Percentiles rank a stretch among this genome's conserved stretches.
Conservation (phyloP, 2,329 filamentous ascomycete species). For the Ceratocystis harringtonii region DNA sequence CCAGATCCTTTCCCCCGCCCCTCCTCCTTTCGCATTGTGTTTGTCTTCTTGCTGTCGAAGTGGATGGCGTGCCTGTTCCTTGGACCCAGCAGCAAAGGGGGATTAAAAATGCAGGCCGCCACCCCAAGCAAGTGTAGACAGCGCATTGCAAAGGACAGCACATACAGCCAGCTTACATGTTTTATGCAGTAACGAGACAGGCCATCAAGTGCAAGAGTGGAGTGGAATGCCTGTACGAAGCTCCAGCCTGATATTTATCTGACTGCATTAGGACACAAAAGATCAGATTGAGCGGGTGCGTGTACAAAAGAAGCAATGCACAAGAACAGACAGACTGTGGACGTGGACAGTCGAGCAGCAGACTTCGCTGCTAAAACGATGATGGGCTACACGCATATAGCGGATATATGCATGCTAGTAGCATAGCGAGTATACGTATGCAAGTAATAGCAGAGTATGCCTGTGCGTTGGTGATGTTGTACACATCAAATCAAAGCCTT, state of each 20-base stretch:
- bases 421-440: background rate
- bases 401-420: background rate
- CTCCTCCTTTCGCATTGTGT: background rate
- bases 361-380: background rate
- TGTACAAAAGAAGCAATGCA: background rate
- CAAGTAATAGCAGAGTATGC: background rate
- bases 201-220: background rate
- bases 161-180: slow-evolving; percentile 5
- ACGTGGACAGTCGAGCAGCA: background rate
- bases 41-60: background rate
- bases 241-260: background rate
- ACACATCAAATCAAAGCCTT: background rate
- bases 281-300: background rate
- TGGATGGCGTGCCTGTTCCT: background rate
- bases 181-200: background rate
- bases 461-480: background rate
- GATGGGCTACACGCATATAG: background rate
- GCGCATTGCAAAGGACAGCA: slow-evolving; percentile 2
- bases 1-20: background rate
- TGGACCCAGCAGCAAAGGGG: background rate
- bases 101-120: background rate
- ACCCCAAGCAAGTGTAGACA: background rate
- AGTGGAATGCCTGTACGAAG: background rate
- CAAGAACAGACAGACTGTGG: background rate
- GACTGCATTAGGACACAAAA: background rate